Evolutionary conservation across 768 basidiomycete species (phyloP), one percentile per base, ranked within the genome.

Genomic region (Russula foetens): DNA sequence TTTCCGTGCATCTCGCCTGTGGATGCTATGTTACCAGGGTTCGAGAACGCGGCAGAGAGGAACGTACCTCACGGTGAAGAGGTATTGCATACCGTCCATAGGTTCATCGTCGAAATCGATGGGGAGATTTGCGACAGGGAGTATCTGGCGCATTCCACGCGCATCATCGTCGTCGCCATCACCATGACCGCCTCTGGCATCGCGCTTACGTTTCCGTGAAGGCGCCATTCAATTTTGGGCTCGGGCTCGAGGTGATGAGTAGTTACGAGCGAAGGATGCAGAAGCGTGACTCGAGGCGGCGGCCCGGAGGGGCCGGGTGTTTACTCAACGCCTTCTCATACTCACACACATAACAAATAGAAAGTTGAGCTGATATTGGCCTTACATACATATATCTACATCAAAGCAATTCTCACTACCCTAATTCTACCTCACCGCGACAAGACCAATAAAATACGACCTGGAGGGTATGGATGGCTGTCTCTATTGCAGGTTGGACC

Each of bases 71-170:
- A 92, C 90, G 53, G 82, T 82, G 71, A 92, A 91, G 45, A 92
- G 76, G 70, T 92, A 92, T 67, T 92, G 79, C 78, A 87, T 65
- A 2, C 90, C 90, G 72, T 92, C 85, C 67, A 72, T 70, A 0
- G 90, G 89, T 51, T 78, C 79, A 26, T 76, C 81, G 63, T 82
- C 73, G 69, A 86, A 92, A 68, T 86, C 77, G 21, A 74, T 69
- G n/a, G 89, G 87, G 52, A 92, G 78, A 67, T 84, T 79, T 21
- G 90, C 90, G n/a, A 92, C 87, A 19, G 90, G 90, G 3, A 92
- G 77, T 26, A 81, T 86, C 71, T 90, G 89, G 63, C 74, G 82
- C n/a, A 64, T 23, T 45, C 88, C 88, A 53, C 82, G 78, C 17
- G 80, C 75, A 53, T 85, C 83, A 0, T 88, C 86, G 8, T 82